Base-by-base conservation (phyloP, 148 eudicot species). In the Mesembryanthemum crystallinum region DNA sequence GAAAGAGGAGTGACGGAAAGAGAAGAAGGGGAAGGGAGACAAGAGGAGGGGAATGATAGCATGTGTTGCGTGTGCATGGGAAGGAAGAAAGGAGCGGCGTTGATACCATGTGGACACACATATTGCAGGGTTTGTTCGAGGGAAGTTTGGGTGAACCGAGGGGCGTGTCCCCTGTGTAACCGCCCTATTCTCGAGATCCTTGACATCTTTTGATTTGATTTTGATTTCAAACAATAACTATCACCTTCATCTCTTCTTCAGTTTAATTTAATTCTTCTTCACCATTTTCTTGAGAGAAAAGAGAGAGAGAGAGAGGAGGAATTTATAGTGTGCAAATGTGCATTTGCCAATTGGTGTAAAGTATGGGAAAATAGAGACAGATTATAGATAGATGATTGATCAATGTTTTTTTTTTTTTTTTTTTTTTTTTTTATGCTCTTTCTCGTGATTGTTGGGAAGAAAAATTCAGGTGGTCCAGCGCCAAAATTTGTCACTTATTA, bases 11-110 rank as follows among this genome's bases (percentile, higher is more conserved):
- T 55, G 35, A 15, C 84, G 73, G 62, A 75, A 87, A 29, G 78
- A 67, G 78, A 73, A 45, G 65, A 24, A 52, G 83, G 28, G 37
- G 81, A 4, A 27, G 71, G 29, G 8, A 45, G 3, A 6, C 78
- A 37, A 23, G 8, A 18, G 9, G 73, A 15, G 39, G 86, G 88
- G 57, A 35, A 35, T 74, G 97, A 89, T 81, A 60, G 72, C 0
- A 73, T 86, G 90, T 95, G 98, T 69, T 94, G 98, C 85, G 98
- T 95, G 89, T 95, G 99, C 88, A 95, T 95, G 97, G 90, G 78
- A 60, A 90, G 99, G 81, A 91, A 83, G 55, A 95, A 91, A 72
- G 99, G 97, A 8, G 94, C 99, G 20, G 99, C 99, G 72, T 83
- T 92, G 43, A 88, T 95, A 63, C 96, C 99, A 70, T 95, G 99